Evolutionary conservation across 371 early-diverging fungal genomes (phyloP).

Genomic region (Mortierella sp.): DNA sequence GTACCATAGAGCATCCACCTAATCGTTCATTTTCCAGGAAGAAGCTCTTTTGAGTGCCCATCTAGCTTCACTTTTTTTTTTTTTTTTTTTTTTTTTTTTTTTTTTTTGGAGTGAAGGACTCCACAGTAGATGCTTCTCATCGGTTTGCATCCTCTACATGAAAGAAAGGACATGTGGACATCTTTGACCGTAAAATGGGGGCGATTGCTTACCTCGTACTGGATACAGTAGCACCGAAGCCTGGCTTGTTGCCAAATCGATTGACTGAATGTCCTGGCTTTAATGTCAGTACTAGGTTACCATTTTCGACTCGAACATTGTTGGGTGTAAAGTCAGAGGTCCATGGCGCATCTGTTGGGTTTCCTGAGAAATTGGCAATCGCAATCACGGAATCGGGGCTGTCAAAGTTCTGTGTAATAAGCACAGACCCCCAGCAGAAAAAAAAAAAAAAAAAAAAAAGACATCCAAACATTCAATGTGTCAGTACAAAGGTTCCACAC

Average conservation of each 20-base stretch:
- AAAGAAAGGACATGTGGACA: no score
- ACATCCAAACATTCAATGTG: not conserved
- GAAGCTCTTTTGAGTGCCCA: not conserved
- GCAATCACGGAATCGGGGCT: conserved; percentile 49
- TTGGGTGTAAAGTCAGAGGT: conserved; percentile 64
- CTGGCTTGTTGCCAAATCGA: conserved; percentile 54
- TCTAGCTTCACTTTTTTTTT: not conserved
- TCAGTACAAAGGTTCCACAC: not conserved
- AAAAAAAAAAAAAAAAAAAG: not conserved
- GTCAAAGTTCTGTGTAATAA: conserved; percentile 32
- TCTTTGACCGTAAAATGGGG: no score
- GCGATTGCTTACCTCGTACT: conserved; percentile 49
- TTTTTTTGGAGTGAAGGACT: no score
- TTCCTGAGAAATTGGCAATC: conserved; percentile 59
- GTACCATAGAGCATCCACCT: conserved; percentile 65
- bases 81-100: no score
- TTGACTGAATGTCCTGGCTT: conserved; percentile 42
- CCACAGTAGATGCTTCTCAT: not conserved
- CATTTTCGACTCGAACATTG: conserved; percentile 57
- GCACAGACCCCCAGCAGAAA: no score
- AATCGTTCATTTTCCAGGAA: conserved; percentile 15
- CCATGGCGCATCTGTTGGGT: conserved; percentile 60
- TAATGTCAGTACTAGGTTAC: conserved; percentile 57
- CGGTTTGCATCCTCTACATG: no score
- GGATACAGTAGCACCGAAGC: conserved; percentile 72